A percentile compares a stretch with the other conserved stretches of the same genome.
These are phyloP conservation scores for Penicillium subrubescens DNA, from an alignment of 495 filamentous ascomycete species.

Conservation along the genomic window DNA sequence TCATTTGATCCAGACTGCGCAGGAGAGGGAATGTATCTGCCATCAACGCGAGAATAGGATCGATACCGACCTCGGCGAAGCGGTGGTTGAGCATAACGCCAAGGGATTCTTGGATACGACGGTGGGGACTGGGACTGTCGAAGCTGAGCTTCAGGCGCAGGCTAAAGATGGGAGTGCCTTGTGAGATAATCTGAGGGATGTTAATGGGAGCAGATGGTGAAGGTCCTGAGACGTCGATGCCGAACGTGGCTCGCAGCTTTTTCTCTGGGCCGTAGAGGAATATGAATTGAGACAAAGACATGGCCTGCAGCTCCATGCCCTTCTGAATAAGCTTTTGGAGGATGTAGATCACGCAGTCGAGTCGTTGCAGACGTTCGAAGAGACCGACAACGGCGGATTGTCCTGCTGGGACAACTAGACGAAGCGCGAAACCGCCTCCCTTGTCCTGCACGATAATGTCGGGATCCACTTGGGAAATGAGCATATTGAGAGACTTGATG, in stretches of 20 bases:
- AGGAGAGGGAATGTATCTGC: constrained; percentile 69
- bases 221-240: constrained; percentile 30
- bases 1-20: constrained; percentile 56
- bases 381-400: constrained; percentile 37
- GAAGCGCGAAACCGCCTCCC: constrained; percentile 43
- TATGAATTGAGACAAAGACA: constrained; percentile 40
- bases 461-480: constrained; percentile 33
- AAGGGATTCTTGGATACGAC: constrained; percentile 67
- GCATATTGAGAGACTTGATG: constrained; percentile 27
- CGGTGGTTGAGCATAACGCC: constrained; percentile 59
- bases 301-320: constrained; percentile 33
- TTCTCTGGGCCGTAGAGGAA: constrained; percentile 41
- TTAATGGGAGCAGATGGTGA: constrained; percentile 25
- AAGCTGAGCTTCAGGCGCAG: constrained; percentile 47
- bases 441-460: constrained; percentile 39
- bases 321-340: constrained; percentile 40
- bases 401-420: constrained; percentile 41
- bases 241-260: constrained; percentile 33
- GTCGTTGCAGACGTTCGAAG: constrained; percentile 43
- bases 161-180: constrained; percentile 32
- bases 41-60: constrained; percentile 55
- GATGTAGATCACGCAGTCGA: constrained; percentile 46
- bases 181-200: constrained; percentile 24
- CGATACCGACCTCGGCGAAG: constrained; percentile 51
- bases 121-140: constrained; percentile 71